Conservation (phyloP, 192 early-diverging fungal genomes). For the Backusella liffmaniae region DNA sequence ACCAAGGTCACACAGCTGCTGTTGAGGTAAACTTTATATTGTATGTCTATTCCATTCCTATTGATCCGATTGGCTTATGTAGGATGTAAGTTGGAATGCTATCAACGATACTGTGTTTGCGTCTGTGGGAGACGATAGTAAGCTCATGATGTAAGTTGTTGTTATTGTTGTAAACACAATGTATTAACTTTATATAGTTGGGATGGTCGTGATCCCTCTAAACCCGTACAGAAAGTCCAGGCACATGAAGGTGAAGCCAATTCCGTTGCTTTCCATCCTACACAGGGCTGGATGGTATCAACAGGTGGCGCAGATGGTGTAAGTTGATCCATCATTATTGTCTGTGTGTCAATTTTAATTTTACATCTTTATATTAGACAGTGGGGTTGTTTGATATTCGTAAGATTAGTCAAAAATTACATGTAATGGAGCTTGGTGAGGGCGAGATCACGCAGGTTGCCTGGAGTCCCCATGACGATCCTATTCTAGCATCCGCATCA, state of each 20-base stretch:
- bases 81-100: conserved; percentile 94
- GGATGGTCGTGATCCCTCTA: conserved; percentile 80
- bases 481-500: conserved; percentile 87
- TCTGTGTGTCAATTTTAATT: background rate
- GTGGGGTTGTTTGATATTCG: conserved; percentile 96
- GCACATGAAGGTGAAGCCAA: conserved; percentile 96
- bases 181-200: conserved; percentile 55
- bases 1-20: conserved; percentile 82
- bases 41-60: background rate
- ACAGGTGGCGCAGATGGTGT: conserved; percentile 94
- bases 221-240: conserved; percentile 72
- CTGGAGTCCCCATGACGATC: conserved; percentile 93
- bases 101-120: conserved; percentile 87
- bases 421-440: conserved; percentile 88
- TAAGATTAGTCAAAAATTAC: conserved; percentile 81
- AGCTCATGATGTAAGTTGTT: conserved; percentile 73
- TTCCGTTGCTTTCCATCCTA: conserved; percentile 91
- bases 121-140: conserved; percentile 94
- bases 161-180: too few species aligned
- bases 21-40: conserved; percentile 71
- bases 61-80: conserved; percentile 8
- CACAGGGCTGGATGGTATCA: conserved; percentile 83
- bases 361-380: conserved; percentile 45
- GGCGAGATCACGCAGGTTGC: conserved; percentile 89
- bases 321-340: background rate